Evolutionary conservation across 768 basidiomycete genomes (phyloP).

Genomic region (Pulveroboletus sp.): DNA sequence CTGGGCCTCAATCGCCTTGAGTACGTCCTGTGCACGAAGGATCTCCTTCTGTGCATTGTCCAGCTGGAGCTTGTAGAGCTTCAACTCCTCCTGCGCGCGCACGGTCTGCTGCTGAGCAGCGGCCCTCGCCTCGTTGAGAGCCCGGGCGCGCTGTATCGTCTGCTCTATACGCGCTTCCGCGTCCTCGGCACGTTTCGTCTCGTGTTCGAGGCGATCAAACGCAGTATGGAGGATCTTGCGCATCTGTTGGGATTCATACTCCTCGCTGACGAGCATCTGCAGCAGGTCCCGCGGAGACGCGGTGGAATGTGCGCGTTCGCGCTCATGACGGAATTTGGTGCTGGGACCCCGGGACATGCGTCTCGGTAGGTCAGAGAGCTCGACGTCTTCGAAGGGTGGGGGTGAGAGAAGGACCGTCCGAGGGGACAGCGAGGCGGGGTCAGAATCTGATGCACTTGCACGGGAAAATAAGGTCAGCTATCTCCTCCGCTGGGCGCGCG

Average conservation of each 20-base stretch:
- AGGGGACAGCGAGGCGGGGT: constrained; percentile 26
- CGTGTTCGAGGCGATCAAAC: constrained; percentile 36
- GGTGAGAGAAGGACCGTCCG: constrained; percentile 28
- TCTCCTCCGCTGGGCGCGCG: neutral
- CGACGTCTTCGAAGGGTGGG: constrained; percentile 11
- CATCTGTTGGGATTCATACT: constrained; percentile 37
- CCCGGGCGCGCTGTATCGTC: constrained; percentile 24
- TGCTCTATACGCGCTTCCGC: constrained; percentile 33
- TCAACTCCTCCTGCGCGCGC: constrained; percentile 44
- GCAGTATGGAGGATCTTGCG: constrained; percentile 35
- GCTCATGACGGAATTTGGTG: constrained; percentile 30
- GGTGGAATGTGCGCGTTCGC: constrained; percentile 32
- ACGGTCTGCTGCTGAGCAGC: constrained; percentile 28
- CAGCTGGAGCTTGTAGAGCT: constrained; percentile 53
- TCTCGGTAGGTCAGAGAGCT: neutral
- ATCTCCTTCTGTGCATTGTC: constrained; percentile 59
- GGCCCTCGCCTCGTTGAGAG: constrained; percentile 31
- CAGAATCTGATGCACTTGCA: constrained; percentile 22
- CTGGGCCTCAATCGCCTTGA: constrained; percentile 44
- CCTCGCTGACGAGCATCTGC: constrained; percentile 35
- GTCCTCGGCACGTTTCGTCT: constrained; percentile 33
- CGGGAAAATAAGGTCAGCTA: constrained; percentile 7
- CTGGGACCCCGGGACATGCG: constrained; percentile 28
- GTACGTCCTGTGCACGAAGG: constrained; percentile 47
- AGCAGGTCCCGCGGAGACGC: constrained; percentile 29